Evolutionary conservation across 2,329 filamentous ascomycete genomes (phyloP), one percentile per base, ranked within the genome.

Genomic region (Venturiaceae sp.): DNA sequence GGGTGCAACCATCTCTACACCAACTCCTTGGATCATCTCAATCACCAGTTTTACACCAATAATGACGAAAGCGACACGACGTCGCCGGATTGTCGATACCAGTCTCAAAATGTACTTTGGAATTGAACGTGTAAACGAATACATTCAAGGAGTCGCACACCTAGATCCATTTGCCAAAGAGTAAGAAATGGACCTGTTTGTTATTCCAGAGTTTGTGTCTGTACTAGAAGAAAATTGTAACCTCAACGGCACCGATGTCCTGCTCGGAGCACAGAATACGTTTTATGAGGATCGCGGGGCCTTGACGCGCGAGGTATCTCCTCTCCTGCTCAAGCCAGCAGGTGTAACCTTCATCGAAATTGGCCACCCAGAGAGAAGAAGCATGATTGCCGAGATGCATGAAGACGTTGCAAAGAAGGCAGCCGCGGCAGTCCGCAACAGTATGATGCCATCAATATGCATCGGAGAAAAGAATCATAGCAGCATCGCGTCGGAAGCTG

Each of bases 31-130:
- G 44, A 11, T n/a, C 26, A 1, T 50, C 23, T 9, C 1, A 19
- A 50, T 50, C 26, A n/a, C 44, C 44, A 50, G 2, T 16, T 26
- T 46, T 46, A 46, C 41, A 58, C 50, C 11, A 58, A 60, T 56
- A 30, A 71, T 71, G 67, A 66, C 69, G 30, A 67, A 68, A 11
- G 58, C 67, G n/a, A 34, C 66, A 32, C 66, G 65, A 59, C 79
- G 76, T 52, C 82, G 82, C 66, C 84, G 83, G 66, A 77, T 91
- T 61, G 78, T 91, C 60, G 87, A 87, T 69, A 84, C 90, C 63
- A 87, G 84, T 52, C 83, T 87, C 39, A 91, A 91, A 67, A 88
- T 90, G 83, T 91, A 92, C 79, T 92, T 92, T 73, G 82, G 85
- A 61, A 80, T 85, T 8, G 72, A 80, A 11, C 77, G 79, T 61